phyloP scores from a whole-genome alignment of 768 basidiomycete genomes.

The Hysterangium stoloniferum region DNA sequence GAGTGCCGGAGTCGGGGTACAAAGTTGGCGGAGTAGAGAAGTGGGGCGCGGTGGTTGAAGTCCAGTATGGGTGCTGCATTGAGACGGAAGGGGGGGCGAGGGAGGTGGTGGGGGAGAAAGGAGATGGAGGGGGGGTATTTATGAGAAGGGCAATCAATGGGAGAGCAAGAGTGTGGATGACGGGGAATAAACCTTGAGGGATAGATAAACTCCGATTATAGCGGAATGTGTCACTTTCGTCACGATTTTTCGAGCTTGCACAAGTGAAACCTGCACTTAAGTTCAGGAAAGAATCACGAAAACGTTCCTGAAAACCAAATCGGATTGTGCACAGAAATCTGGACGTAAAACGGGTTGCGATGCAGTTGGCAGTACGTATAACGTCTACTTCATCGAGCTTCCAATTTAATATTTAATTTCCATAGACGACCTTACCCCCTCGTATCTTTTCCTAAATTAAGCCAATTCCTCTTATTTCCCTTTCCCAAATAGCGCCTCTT shows the following conservation, averaged over 20 bases:
- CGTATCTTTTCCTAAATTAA: too few relatives aligned
- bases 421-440: too few relatives aligned
- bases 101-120: neutral
- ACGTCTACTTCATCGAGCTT: too few relatives aligned
- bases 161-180: neutral
- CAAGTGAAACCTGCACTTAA: too few relatives aligned
- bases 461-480: too few relatives aligned
- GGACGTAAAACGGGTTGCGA: too few relatives aligned
- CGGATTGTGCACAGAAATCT: too few relatives aligned
- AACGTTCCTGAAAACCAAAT: too few relatives aligned
- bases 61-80: neutral
- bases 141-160: neutral
- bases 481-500: too few relatives aligned
- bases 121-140: neutral
- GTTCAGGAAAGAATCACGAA: too few relatives aligned
- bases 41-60: neutral
- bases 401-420: too few relatives aligned
- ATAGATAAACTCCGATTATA: neutral
- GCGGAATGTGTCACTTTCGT: neutral
- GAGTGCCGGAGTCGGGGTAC: neutral
- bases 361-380: too few relatives aligned
- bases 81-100: neutral
- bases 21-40: neutral
- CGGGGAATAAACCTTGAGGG: neutral
- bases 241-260: neutral